These are phyloP conservation scores for Monilinia fructicola DNA, from an alignment of 2,329 filamentous ascomycete genomes.

Conservation along the genomic window DNA sequence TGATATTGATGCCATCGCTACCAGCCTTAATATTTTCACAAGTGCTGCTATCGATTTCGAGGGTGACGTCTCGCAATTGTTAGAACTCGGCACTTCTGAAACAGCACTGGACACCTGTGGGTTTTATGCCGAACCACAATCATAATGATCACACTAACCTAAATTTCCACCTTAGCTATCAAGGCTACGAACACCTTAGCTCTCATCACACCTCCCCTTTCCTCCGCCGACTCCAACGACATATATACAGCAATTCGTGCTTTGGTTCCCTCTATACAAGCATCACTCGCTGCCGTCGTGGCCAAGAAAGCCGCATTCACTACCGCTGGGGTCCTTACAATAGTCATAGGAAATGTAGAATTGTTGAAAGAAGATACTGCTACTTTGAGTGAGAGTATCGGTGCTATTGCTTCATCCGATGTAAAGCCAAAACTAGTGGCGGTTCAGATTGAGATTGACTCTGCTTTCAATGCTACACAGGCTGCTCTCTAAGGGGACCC, in stretches of 20 bases:
- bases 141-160: background rate
- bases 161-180: constrained; percentile 9
- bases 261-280: constrained; percentile 22
- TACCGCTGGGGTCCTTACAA: constrained; percentile 17
- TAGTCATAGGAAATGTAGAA: constrained; percentile 20
- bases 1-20: constrained; percentile 44
- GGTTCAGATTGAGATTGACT: background rate
- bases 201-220: constrained; percentile 23
- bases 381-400: constrained; percentile 25
- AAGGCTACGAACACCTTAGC: constrained; percentile 20
- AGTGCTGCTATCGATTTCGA: constrained; percentile 45
- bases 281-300: constrained; percentile 21
- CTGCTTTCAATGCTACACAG: background rate
- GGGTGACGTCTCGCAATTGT: constrained; percentile 24
- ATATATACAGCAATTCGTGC: constrained; percentile 21
- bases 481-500: background rate
- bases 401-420: constrained; percentile 27
- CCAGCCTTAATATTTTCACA: constrained; percentile 49
- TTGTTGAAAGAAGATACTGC: constrained; percentile 25
- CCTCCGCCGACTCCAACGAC: constrained; percentile 23
- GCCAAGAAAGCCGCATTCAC: constrained; percentile 29
- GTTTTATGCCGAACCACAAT: background rate
- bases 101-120: constrained; percentile 22
- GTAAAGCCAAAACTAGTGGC: constrained; percentile 16
- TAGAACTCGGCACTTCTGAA: constrained; percentile 23